A percentile compares a stretch with the other conserved stretches of the same genome.
phyloP scores from a whole-genome alignment of 192 early-diverging fungal genomes.

The Podila epigama region DNA sequence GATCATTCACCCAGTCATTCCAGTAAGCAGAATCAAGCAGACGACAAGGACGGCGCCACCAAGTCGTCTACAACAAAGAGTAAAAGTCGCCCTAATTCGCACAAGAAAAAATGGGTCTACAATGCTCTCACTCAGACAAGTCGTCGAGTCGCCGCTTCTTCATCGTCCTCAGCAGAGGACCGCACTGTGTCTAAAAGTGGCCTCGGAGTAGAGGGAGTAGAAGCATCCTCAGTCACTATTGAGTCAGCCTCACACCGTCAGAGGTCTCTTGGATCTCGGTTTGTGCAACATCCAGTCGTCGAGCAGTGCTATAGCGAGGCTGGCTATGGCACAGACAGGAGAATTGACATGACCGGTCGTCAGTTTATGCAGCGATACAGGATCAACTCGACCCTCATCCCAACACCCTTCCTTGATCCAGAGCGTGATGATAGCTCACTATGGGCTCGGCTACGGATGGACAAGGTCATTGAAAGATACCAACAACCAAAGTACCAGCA shows the following conservation, averaged over 20 bases:
- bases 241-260: not conserved
- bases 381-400: slow-evolving; percentile 17
- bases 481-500: slow-evolving; percentile 23
- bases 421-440: slow-evolving; percentile 20
- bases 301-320: slow-evolving; percentile 30
- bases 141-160: too few species aligned
- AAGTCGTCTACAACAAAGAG: not conserved
- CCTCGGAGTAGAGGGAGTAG: not conserved
- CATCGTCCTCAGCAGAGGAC: too few species aligned
- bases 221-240: too few species aligned
- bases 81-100: too few species aligned
- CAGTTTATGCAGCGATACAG: slow-evolving; percentile 30
- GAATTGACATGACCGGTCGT: slow-evolving; percentile 34
- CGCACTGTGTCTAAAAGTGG: too few species aligned
- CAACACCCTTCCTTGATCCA: slow-evolving; percentile 31
- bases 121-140: too few species aligned
- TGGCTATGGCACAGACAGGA: slow-evolving; percentile 19
- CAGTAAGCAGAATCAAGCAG: too few species aligned
- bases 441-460: slow-evolving; percentile 37
- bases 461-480: slow-evolving; percentile 42
- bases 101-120: not conserved
- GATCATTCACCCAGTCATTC: too few species aligned
- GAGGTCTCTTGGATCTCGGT: not conserved
- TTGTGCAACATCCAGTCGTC: slow-evolving; percentile 8
- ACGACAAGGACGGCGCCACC: not conserved